Evolutionary conservation across 108 stramenopile species (phyloP).

Genomic region (Cyclotella kingstonii): DNA sequence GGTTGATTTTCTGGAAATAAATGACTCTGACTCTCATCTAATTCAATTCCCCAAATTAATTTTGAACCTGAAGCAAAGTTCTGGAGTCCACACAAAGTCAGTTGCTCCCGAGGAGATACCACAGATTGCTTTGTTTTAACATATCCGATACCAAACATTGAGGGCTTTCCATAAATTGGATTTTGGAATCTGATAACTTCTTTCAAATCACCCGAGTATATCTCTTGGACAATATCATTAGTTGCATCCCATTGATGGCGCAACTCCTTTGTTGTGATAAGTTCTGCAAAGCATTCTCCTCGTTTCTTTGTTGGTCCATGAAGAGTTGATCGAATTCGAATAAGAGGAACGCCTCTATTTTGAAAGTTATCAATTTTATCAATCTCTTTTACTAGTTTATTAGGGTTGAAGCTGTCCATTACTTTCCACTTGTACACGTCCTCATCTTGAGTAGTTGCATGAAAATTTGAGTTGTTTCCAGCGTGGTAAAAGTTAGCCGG

Average conservation of each 20-base stretch:
- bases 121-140: slow-evolving; percentile 42
- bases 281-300: slow-evolving; percentile 34
- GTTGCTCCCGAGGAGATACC: slow-evolving; percentile 45
- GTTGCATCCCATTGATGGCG: slow-evolving; percentile 43
- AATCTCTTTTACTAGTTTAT: slow-evolving; percentile 30
- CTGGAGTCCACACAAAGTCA: slow-evolving; percentile 49
- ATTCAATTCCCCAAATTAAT: slow-evolving; percentile 45
- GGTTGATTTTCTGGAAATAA: slow-evolving; percentile 37
- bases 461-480: not conserved
- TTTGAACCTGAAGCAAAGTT: slow-evolving; percentile 35
- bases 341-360: slow-evolving; percentile 22
- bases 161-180: slow-evolving; percentile 23
- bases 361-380: slow-evolving; percentile 50
- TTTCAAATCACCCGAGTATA: slow-evolving; percentile 28
- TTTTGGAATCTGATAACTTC: slow-evolving; percentile 19
- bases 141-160: slow-evolving; percentile 48
- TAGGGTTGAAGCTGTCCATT: slow-evolving; percentile 20
- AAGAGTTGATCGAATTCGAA: slow-evolving; percentile 38
- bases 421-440: slow-evolving; percentile 44
- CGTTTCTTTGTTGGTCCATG: slow-evolving; percentile 27
- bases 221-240: slow-evolving; percentile 30
- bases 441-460: not conserved
- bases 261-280: slow-evolving; percentile 14
- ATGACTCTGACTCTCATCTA: slow-evolving; percentile 39
- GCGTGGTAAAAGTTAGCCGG: not conserved